Evolutionary conservation across 768 basidiomycete species (phyloP).

Genomic region (Leccinum olivaceopallidum): DNA sequence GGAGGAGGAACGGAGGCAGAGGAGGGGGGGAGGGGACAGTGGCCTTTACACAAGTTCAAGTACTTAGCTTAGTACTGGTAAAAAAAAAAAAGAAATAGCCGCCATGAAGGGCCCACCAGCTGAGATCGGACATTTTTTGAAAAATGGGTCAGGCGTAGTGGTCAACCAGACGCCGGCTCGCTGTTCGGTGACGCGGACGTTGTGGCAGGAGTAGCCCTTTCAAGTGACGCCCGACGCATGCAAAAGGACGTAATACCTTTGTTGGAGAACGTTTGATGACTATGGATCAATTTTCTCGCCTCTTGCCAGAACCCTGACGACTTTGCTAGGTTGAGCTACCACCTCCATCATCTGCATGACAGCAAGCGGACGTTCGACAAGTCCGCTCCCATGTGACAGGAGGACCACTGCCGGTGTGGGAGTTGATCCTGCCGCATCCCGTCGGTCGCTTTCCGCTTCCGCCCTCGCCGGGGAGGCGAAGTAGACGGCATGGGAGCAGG

Average conservation of each 20-base stretch:
- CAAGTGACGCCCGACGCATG: background rate
- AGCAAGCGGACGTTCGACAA: constrained; percentile 77
- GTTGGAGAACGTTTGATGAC: background rate
- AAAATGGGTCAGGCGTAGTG: too few relatives aligned
- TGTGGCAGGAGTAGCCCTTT: background rate
- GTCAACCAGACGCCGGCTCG: too few relatives aligned
- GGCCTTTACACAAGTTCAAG: too few relatives aligned
- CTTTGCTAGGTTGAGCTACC: constrained; percentile 67
- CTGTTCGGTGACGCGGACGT: too few relatives aligned
- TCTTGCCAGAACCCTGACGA: constrained; percentile 77
- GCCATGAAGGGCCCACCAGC: too few relatives aligned
- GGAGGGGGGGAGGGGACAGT: too few relatives aligned
- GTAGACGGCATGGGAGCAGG: constrained; percentile 31
- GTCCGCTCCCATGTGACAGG: constrained; percentile 32
- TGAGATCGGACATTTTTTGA: background rate
- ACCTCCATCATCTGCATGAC: constrained; percentile 72
- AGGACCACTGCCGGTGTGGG: constrained; percentile 20
- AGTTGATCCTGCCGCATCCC: constrained; percentile 32
- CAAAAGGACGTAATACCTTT: constrained; percentile 13
- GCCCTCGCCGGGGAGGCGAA: constrained; percentile 32
- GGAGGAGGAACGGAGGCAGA: too few relatives aligned
- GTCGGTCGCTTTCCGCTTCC: constrained; percentile 27
- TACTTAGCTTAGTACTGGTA: too few relatives aligned
- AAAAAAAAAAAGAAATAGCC: background rate
- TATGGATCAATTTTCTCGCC: constrained; percentile 77